Base-by-base conservation (phyloP, 106 monocot species). In the Iris macrosiphon region DNA sequence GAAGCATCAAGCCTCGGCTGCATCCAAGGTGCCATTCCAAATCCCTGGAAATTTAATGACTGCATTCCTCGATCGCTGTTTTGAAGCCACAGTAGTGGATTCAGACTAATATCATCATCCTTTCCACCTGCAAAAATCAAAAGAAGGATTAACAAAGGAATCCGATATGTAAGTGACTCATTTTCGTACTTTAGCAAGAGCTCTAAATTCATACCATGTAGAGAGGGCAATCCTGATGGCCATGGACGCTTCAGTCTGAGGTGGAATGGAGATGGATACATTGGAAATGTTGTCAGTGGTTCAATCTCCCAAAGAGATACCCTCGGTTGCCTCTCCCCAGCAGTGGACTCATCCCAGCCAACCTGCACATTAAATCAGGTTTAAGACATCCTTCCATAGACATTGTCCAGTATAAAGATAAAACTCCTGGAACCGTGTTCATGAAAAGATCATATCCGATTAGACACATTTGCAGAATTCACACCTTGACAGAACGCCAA, bases 331-430 rank as follows among this genome's bases (percentile, higher is more conserved):
- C 85, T 75, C 33, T 95, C 95, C 16, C 79, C 95, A 61, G 95
- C 89, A 50, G 85, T 95, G 40, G 95, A 95, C 45, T 95, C 95
- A 62, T 95, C 95, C 95, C 95, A 95, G 46, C 89, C 95, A 75
- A 95, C 95, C 95, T 95, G 58, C 48, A 65, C 37, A n/a, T n/a
- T n/a, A n/a, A 9, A 33, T 17, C 12, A 49, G 57, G 12, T 53
- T n/a, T 15, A 64, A 9, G 47, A n/a, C n/a, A n/a, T n/a, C n/a
- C n/a, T n/a, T n/a, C n/a, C n/a, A n/a, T n/a, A n/a, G n/a, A n/a
- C n/a, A n/a, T n/a, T n/a, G n/a, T n/a, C n/a, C n/a, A n/a, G n/a
- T n/a, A n/a, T n/a, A n/a, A n/a, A n/a, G n/a, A n/a, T n/a, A n/a
- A n/a, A n/a, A n/a, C n/a, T n/a, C n/a, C n/a, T n/a, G n/a, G n/a